A percentile compares a stretch with the other conserved stretches of the same genome.
Conservation (phyloP, 2,329 filamentous ascomycete species). For the Fusarium sp. region DNA sequence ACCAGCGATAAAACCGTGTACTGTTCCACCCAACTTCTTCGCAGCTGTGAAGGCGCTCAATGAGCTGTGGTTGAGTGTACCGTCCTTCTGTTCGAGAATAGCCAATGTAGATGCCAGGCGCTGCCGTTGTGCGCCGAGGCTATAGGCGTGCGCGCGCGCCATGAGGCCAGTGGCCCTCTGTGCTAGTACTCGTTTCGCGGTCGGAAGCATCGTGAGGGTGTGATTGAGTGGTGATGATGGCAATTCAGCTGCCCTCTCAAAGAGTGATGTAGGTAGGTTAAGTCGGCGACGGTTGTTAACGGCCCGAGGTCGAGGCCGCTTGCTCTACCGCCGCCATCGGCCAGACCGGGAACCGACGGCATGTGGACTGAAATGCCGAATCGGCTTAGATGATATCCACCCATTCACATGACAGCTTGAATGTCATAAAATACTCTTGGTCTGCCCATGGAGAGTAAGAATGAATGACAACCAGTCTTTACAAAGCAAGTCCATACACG, state of each 20-base stretch:
- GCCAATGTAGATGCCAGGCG: slow-evolving; percentile 87
- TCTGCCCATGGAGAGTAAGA: background rate
- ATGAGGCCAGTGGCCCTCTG: slow-evolving; percentile 46
- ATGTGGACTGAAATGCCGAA: slow-evolving; percentile 40
- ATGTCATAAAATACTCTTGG: background rate
- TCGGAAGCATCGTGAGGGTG: slow-evolving; percentile 49
- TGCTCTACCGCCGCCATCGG: slow-evolving; percentile 45
- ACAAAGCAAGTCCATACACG: background rate
- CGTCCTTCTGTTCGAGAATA: slow-evolving; percentile 91
- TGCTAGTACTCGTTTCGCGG: slow-evolving; percentile 47
- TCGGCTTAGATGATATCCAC: slow-evolving; percentile 18
- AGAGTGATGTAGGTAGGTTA: slow-evolving; percentile 24
- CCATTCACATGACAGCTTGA: slow-evolving; percentile 24
- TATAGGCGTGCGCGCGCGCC: slow-evolving; percentile 43
- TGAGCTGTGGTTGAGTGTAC: slow-evolving; percentile 85
- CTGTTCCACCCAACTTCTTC: slow-evolving; percentile 83
- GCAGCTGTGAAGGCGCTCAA: slow-evolving; percentile 89
- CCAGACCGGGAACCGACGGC: slow-evolving; percentile 44
- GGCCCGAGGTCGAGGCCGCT: slow-evolving; percentile 54
- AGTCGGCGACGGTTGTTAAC: slow-evolving; percentile 52
- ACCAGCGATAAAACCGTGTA: slow-evolving; percentile 91
- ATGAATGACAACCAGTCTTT: background rate
- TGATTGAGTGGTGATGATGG: slow-evolving; percentile 27
- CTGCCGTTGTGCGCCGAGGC: slow-evolving; percentile 49
- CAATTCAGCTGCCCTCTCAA: slow-evolving; percentile 28